Conservation (phyloP, 306 rosid species). For the Dryas drummondii region DNA sequence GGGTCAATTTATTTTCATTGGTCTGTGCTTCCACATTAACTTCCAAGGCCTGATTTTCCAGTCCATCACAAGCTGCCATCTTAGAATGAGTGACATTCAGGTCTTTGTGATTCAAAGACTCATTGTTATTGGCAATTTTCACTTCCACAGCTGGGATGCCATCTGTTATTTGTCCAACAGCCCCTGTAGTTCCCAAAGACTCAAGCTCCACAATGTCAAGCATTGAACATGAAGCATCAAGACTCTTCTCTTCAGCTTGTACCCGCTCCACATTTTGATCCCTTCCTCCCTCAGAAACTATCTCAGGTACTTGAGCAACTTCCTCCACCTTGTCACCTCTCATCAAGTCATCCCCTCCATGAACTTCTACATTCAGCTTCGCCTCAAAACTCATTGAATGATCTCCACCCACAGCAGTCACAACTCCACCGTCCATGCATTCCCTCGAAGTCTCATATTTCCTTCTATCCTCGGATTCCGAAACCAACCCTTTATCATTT, state of each 20-base stretch:
- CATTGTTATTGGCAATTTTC: conserved; percentile 6
- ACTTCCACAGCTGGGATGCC: conserved; percentile 20
- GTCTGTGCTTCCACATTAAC: conserved; percentile 29
- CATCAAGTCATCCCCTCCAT: conserved; percentile 12
- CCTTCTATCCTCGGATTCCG: conserved; percentile 3
- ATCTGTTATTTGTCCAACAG: conserved; percentile 19
- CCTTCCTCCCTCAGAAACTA: conserved; percentile 11
- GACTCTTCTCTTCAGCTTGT: conserved; percentile 17
- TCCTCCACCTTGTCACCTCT: conserved; percentile 12
- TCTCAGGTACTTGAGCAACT: conserved; percentile 8
- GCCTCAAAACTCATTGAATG: neutral
- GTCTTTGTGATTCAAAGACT: conserved; percentile 20
- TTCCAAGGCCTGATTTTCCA: conserved; percentile 25
- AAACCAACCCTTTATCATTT: conserved; percentile 22
- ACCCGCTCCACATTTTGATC: conserved; percentile 6
- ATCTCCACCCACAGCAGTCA: conserved; percentile 13
- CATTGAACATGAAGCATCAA: conserved; percentile 17
- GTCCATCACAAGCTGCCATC: conserved; percentile 14
- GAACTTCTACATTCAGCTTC: conserved; percentile 15
- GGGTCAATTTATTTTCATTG: conserved; percentile 23
- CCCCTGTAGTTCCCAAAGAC: conserved; percentile 14
- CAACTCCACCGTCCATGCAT: neutral
- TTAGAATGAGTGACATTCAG: neutral
- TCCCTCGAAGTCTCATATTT: conserved; percentile 14
- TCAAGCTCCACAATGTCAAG: conserved; percentile 3